Evolutionary conservation across 2,329 filamentous ascomycete species (phyloP).

Genomic region (Dothideomycetes sp.): DNA sequence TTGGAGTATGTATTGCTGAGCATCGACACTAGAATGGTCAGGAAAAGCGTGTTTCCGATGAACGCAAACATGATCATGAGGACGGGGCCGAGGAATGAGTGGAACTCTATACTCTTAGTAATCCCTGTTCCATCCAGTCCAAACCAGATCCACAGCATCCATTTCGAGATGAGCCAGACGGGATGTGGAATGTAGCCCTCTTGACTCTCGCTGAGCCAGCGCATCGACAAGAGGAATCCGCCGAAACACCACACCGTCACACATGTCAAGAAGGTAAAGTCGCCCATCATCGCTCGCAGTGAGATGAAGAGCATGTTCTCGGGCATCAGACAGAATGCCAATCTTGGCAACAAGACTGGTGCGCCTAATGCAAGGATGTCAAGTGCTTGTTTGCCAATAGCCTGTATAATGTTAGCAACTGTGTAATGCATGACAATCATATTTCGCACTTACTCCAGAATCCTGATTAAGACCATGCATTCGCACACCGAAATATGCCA

Average conservation of each 20-base stretch:
- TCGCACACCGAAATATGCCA: constrained; percentile 56
- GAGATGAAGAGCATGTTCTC: constrained; percentile 79
- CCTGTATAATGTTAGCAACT: constrained; percentile 10
- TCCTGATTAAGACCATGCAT: constrained; percentile 49
- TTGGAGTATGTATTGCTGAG: constrained; percentile 73
- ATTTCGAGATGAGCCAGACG: constrained; percentile 65
- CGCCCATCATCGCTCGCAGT: constrained; percentile 71
- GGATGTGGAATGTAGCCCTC: constrained; percentile 23
- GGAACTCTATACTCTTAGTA: constrained; percentile 54
- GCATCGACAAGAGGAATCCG: constrained; percentile 67
- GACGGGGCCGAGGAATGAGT: constrained; percentile 65
- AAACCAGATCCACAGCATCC: constrained; percentile 94
- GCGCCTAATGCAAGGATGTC: constrained; percentile 72
- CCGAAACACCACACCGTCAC: constrained; percentile 75
- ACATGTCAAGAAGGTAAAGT: constrained; percentile 68
- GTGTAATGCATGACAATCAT: constrained; percentile 1
- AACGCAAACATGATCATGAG: constrained; percentile 80
- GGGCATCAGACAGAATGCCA: constrained; percentile 74
- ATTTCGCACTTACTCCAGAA: constrained; percentile 19
- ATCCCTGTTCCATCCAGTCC: constrained; percentile 61
- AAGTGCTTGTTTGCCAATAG: constrained; percentile 53
- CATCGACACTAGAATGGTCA: constrained; percentile 84
- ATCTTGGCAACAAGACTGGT: constrained; percentile 63
- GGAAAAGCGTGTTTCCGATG: constrained; percentile 74
- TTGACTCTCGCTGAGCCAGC: constrained; percentile 60